phyloP scores from a whole-genome alignment of 495 filamentous ascomycete genomes.

The Trichoderma reesei region DNA sequence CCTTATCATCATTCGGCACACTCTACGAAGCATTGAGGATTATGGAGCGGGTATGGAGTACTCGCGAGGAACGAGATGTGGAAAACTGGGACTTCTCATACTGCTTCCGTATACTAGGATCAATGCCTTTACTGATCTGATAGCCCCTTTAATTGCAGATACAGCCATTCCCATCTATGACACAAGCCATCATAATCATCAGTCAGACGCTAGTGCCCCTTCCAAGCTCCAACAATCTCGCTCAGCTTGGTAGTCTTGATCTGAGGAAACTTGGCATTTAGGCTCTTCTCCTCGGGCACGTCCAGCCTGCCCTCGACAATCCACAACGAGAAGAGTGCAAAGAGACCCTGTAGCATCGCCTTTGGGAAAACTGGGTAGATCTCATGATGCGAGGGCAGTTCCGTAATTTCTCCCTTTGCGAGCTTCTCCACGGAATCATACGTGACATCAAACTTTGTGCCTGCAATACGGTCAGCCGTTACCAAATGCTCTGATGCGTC shows the following conservation, averaged over 20 bases:
- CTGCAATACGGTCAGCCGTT: conserved; percentile 11
- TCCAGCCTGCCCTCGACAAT: conserved; percentile 20
- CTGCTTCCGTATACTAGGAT: conserved; percentile 28
- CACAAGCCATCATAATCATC: no score
- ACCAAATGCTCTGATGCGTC: background rate
- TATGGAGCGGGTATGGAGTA: conserved; percentile 41
- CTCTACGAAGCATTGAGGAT: conserved; percentile 37
- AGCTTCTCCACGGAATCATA: conserved; percentile 42
- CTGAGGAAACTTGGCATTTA: conserved; percentile 31
- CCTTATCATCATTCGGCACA: conserved; percentile 34
- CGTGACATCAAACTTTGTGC: conserved; percentile 38
- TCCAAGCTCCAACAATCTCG: conserved; percentile 24
- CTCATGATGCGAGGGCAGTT: conserved; percentile 28
- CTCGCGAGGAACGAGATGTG: conserved; percentile 22
- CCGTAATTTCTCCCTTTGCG: conserved; percentile 34
- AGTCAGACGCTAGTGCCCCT: conserved; percentile 5
- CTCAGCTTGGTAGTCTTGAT: conserved; percentile 25
- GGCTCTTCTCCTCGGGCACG: conserved; percentile 17
- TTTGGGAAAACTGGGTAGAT: conserved; percentile 30
- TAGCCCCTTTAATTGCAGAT: background rate
- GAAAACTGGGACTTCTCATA: conserved; percentile 28
- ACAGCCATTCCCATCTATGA: background rate
- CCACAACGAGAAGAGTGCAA: conserved; percentile 24
- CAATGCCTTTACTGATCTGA: conserved; percentile 31
- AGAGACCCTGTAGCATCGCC: conserved; percentile 21